Conservation (phyloP, 2,329 filamentous ascomycete species). For the Cytospora paraplurivora region DNA sequence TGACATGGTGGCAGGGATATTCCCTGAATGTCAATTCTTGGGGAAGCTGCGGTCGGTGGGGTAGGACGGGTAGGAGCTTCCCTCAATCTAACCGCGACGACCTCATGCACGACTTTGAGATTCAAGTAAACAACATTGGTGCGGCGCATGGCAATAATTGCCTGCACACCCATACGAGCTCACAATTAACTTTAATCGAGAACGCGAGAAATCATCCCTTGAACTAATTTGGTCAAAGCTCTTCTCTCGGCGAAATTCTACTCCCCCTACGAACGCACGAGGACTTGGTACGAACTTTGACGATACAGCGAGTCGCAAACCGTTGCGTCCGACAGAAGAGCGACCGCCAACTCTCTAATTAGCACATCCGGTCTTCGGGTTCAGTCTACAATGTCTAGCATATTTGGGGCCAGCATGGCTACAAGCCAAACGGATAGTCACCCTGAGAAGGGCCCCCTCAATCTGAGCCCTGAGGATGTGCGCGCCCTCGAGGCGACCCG, state of each 20-base stretch:
- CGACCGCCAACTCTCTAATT: background rate
- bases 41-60: constrained; percentile 6
- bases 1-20: background rate
- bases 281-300: background rate
- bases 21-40: background rate
- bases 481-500: constrained; percentile 73
- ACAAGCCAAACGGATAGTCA: constrained; percentile 3
- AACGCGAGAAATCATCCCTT: background rate
- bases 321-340: background rate
- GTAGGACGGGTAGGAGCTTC: constrained; percentile 3
- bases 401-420: background rate
- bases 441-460: constrained; percentile 41
- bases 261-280: background rate
- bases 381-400: background rate
- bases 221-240: background rate
- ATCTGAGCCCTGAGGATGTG: constrained; percentile 59
- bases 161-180: background rate
- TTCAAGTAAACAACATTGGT: background rate
- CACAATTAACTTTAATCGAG: background rate
- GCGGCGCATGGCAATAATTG: background rate
- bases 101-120: background rate
- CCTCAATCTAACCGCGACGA: background rate
- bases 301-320: background rate
- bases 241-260: background rate
- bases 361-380: background rate